Conservation (phyloP, 75 land plant genomes). For the Gnetum montanum region DNA sequence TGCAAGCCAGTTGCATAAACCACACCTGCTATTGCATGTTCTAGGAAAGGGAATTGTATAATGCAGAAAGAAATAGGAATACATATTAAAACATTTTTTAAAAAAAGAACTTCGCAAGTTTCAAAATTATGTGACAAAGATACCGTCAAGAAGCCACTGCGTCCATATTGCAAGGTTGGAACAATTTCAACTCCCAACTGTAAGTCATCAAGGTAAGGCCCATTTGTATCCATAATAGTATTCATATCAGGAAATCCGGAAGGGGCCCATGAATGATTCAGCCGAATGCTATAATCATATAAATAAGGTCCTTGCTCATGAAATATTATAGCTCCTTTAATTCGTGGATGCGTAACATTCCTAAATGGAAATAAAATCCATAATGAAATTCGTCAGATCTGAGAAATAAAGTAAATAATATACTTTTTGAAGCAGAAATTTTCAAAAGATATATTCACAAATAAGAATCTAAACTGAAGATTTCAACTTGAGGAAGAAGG, state of each 20-base stretch:
- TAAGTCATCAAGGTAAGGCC: conserved; percentile 64
- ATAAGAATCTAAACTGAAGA: too few relatives aligned
- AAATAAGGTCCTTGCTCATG: conserved; percentile 63
- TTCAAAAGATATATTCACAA: not conserved
- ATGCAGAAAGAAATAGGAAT: too few relatives aligned
- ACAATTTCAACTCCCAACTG: conserved; percentile 36
- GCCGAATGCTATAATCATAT: conserved; percentile 72
- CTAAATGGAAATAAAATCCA: conserved; percentile 15
- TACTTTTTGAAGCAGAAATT: not conserved
- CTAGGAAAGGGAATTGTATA: too few relatives aligned
- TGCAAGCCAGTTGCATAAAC: too few relatives aligned
- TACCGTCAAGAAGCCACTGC: conserved; percentile 84
- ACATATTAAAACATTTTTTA: too few relatives aligned
- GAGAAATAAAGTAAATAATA: not conserved
- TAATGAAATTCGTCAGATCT: not conserved
- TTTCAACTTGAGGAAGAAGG: too few relatives aligned
- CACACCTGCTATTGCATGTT: too few relatives aligned
- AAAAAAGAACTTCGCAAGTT: too few relatives aligned
- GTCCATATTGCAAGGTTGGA: conserved; percentile 63
- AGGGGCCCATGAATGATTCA: conserved; percentile 82
- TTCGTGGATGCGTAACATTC: conserved; percentile 49
- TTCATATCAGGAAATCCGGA: conserved; percentile 74
- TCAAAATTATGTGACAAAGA: too few relatives aligned
- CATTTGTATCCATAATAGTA: conserved; percentile 69
- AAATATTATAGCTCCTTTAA: conserved; percentile 73